These are phyloP conservation scores for Verticillium dahliae DNA, from an alignment of 2,329 filamentous ascomycete genomes.

Conservation along the genomic window DNA sequence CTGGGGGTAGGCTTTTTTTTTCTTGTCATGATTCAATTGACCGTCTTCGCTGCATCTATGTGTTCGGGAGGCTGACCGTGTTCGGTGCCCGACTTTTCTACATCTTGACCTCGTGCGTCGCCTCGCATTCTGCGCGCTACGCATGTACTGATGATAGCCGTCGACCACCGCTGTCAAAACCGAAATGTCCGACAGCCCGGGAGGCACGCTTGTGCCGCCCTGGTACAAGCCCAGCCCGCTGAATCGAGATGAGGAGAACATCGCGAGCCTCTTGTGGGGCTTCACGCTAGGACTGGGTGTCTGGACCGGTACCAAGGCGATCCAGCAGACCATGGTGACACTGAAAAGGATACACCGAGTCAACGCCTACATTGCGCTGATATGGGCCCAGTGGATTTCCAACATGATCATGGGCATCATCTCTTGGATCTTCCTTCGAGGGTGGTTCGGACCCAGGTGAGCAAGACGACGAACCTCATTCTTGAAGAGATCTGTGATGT, in stretches of 20 bases:
- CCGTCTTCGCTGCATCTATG: background rate
- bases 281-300: conserved; percentile 27
- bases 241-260: conserved; percentile 18
- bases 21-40: background rate
- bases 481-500: background rate
- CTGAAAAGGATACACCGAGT: conserved; percentile 22
- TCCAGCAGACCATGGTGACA: conserved; percentile 25
- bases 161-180: background rate
- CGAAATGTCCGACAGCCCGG: background rate
- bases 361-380: conserved; percentile 29
- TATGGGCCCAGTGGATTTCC: conserved; percentile 31
- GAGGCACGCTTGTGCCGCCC: background rate
- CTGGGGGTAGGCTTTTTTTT: background rate
- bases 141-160: background rate
- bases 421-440: conserved; percentile 27
- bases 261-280: conserved; percentile 29
- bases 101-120: background rate
- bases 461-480: background rate
- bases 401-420: conserved; percentile 25
- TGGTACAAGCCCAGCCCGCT: background rate
- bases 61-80: background rate
- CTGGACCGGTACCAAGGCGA: conserved; percentile 24
- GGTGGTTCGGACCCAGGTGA: conserved; percentile 23
- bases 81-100: background rate
- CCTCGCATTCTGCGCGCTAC: background rate